phyloP scores from a whole-genome alignment of 768 basidiomycete species.

The Boletus rubropictus region DNA sequence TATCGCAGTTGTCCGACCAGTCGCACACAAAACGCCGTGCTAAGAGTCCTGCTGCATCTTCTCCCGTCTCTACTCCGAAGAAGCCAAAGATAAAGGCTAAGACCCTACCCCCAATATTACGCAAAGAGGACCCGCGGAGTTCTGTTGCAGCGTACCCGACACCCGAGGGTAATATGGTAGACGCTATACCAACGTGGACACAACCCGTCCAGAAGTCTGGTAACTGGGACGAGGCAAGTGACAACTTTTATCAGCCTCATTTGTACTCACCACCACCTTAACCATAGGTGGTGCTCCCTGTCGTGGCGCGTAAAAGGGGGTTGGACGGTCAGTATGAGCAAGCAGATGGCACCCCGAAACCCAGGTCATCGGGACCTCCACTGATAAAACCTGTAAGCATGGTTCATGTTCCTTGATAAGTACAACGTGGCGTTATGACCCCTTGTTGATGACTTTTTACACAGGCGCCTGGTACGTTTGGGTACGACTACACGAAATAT shows the following conservation, averaged over 20 bases:
- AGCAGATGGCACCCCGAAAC: constrained; percentile 62
- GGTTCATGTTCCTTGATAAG: background rate
- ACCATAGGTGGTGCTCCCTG: constrained; percentile 71
- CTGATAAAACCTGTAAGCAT: constrained; percentile 54
- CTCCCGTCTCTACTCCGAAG: constrained; percentile 37
- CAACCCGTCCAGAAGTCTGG: constrained; percentile 61
- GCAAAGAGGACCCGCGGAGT: constrained; percentile 42
- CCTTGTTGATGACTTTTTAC: constrained; percentile 3
- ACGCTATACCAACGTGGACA: constrained; percentile 82
- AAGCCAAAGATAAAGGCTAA: constrained; percentile 34
- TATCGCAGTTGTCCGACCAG: constrained; percentile 26
- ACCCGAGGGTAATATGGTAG: constrained; percentile 48
- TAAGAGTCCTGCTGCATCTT: constrained; percentile 43
- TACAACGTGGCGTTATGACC: background rate
- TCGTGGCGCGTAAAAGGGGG: constrained; percentile 79
- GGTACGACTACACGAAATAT: constrained; percentile 68
- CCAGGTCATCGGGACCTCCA: constrained; percentile 36
- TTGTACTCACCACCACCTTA: constrained; percentile 4
- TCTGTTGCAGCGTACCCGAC: constrained; percentile 69
- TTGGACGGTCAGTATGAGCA: constrained; percentile 64
- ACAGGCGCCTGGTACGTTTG: constrained; percentile 81
- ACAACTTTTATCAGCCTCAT: background rate
- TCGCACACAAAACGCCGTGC: constrained; percentile 40
- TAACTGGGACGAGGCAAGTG: constrained; percentile 79
- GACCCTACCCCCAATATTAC: constrained; percentile 27